Conservation (phyloP, 2,329 filamentous ascomycete genomes). For the Talaromyces marneffei region DNA sequence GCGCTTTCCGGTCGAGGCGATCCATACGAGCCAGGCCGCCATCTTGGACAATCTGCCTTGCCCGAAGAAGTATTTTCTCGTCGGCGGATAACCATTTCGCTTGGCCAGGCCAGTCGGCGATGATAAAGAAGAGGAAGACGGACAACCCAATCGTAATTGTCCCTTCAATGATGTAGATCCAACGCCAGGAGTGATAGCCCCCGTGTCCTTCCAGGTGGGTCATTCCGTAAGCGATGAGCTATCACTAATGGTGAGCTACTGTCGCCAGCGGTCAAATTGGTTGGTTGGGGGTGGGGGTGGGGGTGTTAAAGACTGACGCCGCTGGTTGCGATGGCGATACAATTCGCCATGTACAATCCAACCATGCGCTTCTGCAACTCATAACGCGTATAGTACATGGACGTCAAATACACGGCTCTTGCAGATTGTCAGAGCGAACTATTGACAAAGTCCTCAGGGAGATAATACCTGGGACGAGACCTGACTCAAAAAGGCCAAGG, state of each 20-base stretch:
- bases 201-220: slow-evolving; percentile 57
- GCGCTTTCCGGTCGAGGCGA: slow-evolving; percentile 60
- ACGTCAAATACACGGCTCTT: slow-evolving; percentile 61
- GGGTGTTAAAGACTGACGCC: slow-evolving; percentile 37
- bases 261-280: background rate
- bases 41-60: slow-evolving; percentile 55
- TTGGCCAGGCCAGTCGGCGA: slow-evolving; percentile 64
- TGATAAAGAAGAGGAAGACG: slow-evolving; percentile 56
- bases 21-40: slow-evolving; percentile 58
- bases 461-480: slow-evolving; percentile 60
- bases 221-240: slow-evolving; percentile 58
- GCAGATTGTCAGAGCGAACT: background rate
- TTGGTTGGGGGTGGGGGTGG: too few species aligned
- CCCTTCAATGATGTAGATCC: slow-evolving; percentile 69
- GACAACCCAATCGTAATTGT: slow-evolving; percentile 56
- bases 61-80: slow-evolving; percentile 61
- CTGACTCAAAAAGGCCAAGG: slow-evolving; percentile 64
- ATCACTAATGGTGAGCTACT: background rate
- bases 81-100: slow-evolving; percentile 60
- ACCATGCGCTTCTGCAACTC: slow-evolving; percentile 64
- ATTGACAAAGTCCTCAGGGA: background rate
- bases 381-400: slow-evolving; percentile 63
- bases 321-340: slow-evolving; percentile 65
- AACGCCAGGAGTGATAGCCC: slow-evolving; percentile 54
- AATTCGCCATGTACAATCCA: slow-evolving; percentile 65